Percentiles rank a stretch among this genome's conserved stretches.
These are phyloP conservation scores for Cryomyces minteri DNA, from an alignment of 495 filamentous ascomycete genomes.

Conservation along the genomic window DNA sequence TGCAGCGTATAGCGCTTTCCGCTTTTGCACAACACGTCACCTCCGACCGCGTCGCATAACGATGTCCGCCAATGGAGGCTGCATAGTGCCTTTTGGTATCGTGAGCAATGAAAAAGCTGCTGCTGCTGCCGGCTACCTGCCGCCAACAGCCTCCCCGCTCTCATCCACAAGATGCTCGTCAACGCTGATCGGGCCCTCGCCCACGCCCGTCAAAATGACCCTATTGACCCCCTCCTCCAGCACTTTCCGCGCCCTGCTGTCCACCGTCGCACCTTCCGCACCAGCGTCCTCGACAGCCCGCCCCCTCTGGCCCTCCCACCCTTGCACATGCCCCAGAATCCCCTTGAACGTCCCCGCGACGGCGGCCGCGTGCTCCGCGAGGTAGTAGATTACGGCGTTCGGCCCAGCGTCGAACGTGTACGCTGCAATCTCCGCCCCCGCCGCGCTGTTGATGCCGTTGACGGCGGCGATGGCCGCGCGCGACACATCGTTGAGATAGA, in stretches of 20 bases:
- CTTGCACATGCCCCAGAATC: conserved; percentile 23
- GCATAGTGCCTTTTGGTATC: too few species aligned
- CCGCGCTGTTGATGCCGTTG: conserved; percentile 60
- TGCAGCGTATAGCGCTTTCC: too few species aligned
- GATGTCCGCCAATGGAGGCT: too few species aligned
- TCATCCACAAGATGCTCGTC: conserved; percentile 60
- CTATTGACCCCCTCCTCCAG: conserved; percentile 53
- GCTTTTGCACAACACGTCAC: too few species aligned
- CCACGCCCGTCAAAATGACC: conserved; percentile 81
- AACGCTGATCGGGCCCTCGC: conserved; percentile 68
- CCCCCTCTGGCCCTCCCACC: conserved; percentile 30
- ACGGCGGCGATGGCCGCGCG: conserved; percentile 72
- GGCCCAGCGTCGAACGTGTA: conserved; percentile 98
- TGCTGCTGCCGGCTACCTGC: too few species aligned
- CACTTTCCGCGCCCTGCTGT: conserved; percentile 15
- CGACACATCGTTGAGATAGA: conserved; percentile 91
- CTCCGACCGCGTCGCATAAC: too few species aligned
- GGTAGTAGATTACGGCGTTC: conserved; percentile 90
- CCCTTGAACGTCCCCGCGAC: conserved; percentile 55
- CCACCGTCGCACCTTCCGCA: conserved; percentile 25
- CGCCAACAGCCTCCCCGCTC: conserved; percentile 35
- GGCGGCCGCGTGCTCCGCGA: conserved; percentile 49
- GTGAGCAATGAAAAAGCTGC: too few species aligned
- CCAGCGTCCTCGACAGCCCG: conserved; percentile 31
- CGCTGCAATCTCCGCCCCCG: conserved; percentile 58